Evolutionary conservation across 2,329 filamentous ascomycete genomes (phyloP).

Genomic region (Incumbomyces delicatus): DNA sequence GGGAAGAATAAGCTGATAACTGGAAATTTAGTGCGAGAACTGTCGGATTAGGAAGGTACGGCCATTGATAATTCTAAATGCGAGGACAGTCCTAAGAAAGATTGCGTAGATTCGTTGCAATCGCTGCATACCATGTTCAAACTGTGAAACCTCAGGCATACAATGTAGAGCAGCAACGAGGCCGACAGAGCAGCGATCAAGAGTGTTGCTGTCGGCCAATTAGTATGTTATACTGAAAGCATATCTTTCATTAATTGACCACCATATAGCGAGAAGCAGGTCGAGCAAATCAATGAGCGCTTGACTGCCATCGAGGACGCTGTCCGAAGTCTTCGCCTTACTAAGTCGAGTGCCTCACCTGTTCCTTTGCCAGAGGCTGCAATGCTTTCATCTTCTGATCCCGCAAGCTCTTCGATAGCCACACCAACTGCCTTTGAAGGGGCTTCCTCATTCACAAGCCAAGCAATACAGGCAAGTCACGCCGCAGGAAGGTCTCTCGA

Average conservation of each 20-base stretch:
- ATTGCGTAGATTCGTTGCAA: conserved; percentile 31
- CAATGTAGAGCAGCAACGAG: conserved; percentile 30
- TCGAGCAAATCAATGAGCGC: conserved; percentile 43
- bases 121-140: conserved; percentile 33
- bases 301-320: conserved; percentile 39
- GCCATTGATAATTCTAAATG: background rate
- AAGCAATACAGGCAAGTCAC: conserved; percentile 4
- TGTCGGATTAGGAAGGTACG: conserved; percentile 15
- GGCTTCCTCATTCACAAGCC: conserved; percentile 5
- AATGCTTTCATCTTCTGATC: background rate
- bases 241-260: conserved; percentile 6
- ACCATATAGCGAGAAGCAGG: conserved; percentile 39
- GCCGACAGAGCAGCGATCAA: conserved; percentile 28
- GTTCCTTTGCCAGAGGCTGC: background rate
- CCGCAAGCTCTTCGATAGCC: background rate
- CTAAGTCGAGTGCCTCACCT: background rate
- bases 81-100: background rate
- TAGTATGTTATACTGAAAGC: conserved; percentile 26
- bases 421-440: conserved; percentile 5
- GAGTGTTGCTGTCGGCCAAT: conserved; percentile 33
- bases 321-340: conserved; percentile 21
- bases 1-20: background rate
- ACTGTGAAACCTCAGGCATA: conserved; percentile 30
- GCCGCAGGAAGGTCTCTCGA: conserved; percentile 1
- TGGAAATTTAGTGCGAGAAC: conserved; percentile 11